Base-by-base conservation (phyloP, 225 moss, liverwort and hornwort genomes). In the Marchantia polymorpha region DNA sequence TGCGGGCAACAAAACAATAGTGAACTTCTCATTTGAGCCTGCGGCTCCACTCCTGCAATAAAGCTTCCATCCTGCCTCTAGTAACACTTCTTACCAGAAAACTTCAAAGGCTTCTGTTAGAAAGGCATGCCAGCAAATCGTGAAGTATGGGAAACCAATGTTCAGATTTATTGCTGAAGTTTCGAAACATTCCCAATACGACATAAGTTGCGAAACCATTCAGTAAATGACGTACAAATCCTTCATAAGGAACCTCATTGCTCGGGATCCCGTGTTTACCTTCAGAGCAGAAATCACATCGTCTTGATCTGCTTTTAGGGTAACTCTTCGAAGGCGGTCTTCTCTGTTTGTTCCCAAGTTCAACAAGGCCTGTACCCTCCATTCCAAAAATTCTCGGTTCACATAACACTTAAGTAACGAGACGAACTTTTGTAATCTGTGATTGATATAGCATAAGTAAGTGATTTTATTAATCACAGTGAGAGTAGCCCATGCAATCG, bases 261-360 rank as follows among this genome's bases (percentile, higher is more conserved):
- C 39, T 39, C 39, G 5, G 39, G 39, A 5, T 39, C 39, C 39
- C 39, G 8, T 20, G 20, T 30, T 81, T 84, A 90, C 93, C 93
- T 96, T 95, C 84, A 95, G 81, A 22, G 99, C 93, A 74, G 95
- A 99, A 55, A 90, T 80, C 25, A 99, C 87, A 84, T 99, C 93
- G 64, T 93, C 94, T 82, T 92, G 89, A 78, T 89, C 92, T 64
- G 89, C 91, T 87, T 92, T 93, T 17, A 99, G 89, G 39, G 91
- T 90, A 77, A 95, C 93, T 83, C 94, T 88, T 23, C 93, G 88
- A 70, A 99, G 89, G 69, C 94, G 93, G 31, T 99, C 97, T 82
- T 99, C 97, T 80, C 88, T 90, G 84, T 85, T 90, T 79, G 83
- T 82, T 79, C 95, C 95, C 39, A 99, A 86, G 77, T 88, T 89